Evolutionary conservation across 2,329 filamentous ascomycete species (phyloP).

Genomic region (Lachnellula hyalina): DNA sequence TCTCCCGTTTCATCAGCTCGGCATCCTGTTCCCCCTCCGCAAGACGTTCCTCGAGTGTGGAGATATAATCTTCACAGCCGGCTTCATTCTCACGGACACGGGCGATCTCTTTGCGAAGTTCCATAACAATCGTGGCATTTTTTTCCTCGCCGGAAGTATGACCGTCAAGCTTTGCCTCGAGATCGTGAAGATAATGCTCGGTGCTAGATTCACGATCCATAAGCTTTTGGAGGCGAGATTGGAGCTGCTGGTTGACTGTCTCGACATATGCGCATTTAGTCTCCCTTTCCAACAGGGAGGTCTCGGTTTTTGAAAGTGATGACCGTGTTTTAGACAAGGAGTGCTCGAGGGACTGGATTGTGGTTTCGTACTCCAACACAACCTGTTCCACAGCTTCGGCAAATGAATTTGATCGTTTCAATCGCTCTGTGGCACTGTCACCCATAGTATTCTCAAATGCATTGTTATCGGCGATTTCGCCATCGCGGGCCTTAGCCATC

Average conservation of each 20-base stretch:
- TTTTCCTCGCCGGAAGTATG: slow-evolving; percentile 90
- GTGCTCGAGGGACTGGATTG: slow-evolving; percentile 87
- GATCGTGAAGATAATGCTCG: slow-evolving; percentile 85
- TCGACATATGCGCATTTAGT: slow-evolving; percentile 90
- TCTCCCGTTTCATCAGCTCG: slow-evolving; percentile 94
- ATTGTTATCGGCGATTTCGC: slow-evolving; percentile 55
- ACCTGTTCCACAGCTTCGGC: slow-evolving; percentile 94
- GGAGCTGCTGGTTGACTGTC: slow-evolving; percentile 84
- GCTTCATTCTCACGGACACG: slow-evolving; percentile 86
- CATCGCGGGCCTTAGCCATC: slow-evolving; percentile 78
- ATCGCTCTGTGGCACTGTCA: slow-evolving; percentile 75
- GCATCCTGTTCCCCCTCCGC: slow-evolving; percentile 94
- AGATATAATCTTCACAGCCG: slow-evolving; percentile 92
- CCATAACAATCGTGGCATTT: slow-evolving; percentile 76
- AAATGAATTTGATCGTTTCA: slow-evolving; percentile 94
- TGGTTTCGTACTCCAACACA: slow-evolving; percentile 96
- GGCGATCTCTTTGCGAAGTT: slow-evolving; percentile 86
- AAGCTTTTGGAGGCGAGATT: slow-evolving; percentile 84
- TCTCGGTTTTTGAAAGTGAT: slow-evolving; percentile 79
- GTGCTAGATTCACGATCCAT: slow-evolving; percentile 88
- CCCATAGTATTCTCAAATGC: slow-evolving; percentile 57
- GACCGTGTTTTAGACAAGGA: slow-evolving; percentile 84
- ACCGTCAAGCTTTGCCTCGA: slow-evolving; percentile 85
- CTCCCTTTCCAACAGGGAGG: slow-evolving; percentile 83
- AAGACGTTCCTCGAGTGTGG: slow-evolving; percentile 88